Conservation (phyloP, 177 flowering plant genomes). For the Vitis hybrid region DNA sequence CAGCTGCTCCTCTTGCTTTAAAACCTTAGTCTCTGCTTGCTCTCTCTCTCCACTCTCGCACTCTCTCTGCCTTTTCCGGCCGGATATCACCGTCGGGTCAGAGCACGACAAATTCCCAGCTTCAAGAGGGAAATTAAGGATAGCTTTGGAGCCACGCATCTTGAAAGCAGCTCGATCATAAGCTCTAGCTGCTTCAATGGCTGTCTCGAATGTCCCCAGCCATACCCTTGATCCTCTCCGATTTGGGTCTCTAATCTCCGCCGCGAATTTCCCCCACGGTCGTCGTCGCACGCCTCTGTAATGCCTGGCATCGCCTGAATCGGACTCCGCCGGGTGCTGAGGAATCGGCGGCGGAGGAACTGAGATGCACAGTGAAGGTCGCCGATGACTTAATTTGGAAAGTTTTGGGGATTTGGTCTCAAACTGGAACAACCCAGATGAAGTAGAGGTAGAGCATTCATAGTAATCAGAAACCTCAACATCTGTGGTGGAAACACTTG, state of each 20-base stretch:
- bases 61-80: not conserved
- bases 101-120: slow-evolving; percentile 12
- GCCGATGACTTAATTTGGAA: too few species aligned
- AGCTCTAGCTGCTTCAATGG: slow-evolving; percentile 47
- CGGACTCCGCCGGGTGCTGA: not conserved
- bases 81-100: not conserved
- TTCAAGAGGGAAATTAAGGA: slow-evolving; percentile 47
- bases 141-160: slow-evolving; percentile 45
- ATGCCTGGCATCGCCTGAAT: slow-evolving; percentile 14
- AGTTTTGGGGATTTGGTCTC: too few species aligned
- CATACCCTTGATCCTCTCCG: slow-evolving; percentile 36
- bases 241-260: slow-evolving; percentile 43
- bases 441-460: too few species aligned
- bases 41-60: too few species aligned
- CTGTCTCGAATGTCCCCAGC: slow-evolving; percentile 45
- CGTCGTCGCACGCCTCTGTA: slow-evolving; percentile 44
- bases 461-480: too few species aligned
- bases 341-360: too few species aligned
- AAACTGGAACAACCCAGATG: too few species aligned
- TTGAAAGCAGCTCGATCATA: slow-evolving; percentile 46
- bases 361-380: too few species aligned
- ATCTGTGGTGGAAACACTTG: not conserved
- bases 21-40: too few species aligned
- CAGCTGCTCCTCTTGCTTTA: too few species aligned
- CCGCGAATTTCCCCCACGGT: slow-evolving; percentile 47